Conservation (phyloP, 371 early-diverging fungal species). For the Neoconidiobolus thromboides region DNA sequence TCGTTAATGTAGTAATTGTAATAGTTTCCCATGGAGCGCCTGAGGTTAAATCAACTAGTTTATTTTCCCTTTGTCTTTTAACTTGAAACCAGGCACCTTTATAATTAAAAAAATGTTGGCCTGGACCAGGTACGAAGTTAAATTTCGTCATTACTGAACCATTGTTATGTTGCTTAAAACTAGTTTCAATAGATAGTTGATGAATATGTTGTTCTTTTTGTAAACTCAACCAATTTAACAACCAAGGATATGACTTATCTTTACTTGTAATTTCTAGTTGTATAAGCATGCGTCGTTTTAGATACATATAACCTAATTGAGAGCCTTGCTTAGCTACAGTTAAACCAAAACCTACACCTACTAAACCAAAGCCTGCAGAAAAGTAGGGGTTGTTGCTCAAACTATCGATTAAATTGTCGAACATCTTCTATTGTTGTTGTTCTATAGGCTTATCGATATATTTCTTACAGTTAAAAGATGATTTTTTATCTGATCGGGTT, state of each 20-base stretch:
- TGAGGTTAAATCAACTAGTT: conserved; percentile 74
- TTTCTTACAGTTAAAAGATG: too few relatives aligned
- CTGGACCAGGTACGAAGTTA: conserved; percentile 80
- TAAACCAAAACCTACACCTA: conserved; percentile 76
- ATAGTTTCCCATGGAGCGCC: conserved; percentile 91
- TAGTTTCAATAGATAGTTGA: conserved; percentile 74
- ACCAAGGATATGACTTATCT: conserved; percentile 86
- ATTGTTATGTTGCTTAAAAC: conserved; percentile 74
- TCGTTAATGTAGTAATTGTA: conserved; percentile 70
- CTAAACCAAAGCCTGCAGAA: conserved; percentile 83
- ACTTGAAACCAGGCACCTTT: conserved; percentile 71
- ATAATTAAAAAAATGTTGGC: conserved; percentile 73
- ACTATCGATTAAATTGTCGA: too few relatives aligned
- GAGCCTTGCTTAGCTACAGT: conserved; percentile 58
- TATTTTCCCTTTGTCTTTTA: conserved; percentile 58
- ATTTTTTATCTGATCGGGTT: too few relatives aligned
- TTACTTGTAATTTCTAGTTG: conserved; percentile 86
- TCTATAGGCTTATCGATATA: too few relatives aligned
- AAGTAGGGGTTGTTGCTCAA: conserved; percentile 66
- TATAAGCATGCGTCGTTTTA: conserved; percentile 61
- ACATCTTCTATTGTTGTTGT: too few relatives aligned
- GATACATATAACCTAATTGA: conserved; percentile 35
- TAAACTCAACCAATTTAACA: conserved; percentile 74
- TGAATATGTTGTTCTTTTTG: conserved; percentile 35
- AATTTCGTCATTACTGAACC: conserved; percentile 71